Conservation (phyloP, 2,329 filamentous ascomycete species). For the Macrophomina pseudophaseolina region DNA sequence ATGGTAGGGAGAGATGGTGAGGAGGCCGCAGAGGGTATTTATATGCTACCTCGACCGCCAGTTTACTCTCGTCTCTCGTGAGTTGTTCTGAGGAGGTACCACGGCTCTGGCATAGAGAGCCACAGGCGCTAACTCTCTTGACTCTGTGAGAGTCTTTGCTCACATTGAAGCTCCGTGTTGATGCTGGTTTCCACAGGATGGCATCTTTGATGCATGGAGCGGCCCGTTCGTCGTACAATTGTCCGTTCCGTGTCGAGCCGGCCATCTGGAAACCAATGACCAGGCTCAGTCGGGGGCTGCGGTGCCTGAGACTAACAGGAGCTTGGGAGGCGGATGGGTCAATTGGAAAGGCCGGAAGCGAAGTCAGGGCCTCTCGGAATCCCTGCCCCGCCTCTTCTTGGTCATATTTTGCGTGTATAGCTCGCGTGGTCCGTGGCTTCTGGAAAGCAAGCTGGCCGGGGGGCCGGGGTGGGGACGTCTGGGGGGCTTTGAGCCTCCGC, state of each 20-base stretch:
- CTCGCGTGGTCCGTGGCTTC: constrained; percentile 23
- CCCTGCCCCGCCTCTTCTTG: constrained; percentile 10
- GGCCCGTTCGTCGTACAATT: constrained; percentile 25
- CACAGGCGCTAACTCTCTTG: constrained; percentile 32
- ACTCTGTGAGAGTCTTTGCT: constrained; percentile 13
- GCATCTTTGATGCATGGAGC: constrained; percentile 24
- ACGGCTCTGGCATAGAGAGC: constrained; percentile 55
- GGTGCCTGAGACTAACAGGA: constrained; percentile 22
- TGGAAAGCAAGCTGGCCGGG: constrained; percentile 12
- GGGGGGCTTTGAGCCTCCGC: constrained; percentile 4
- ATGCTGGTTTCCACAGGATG: constrained; percentile 16
- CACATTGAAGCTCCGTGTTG: constrained; percentile 18
- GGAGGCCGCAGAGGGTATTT: constrained; percentile 20
- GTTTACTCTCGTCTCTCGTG: constrained; percentile 9
- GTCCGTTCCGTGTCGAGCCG: constrained; percentile 20
- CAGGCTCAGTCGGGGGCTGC: constrained; percentile 12
- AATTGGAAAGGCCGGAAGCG: constrained; percentile 15
- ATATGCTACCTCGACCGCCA: constrained; percentile 21
- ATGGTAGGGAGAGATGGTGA: constrained; percentile 2
- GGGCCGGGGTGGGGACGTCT: not conserved
- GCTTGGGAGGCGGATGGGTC: constrained; percentile 12
- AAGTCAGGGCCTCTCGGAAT: not conserved
- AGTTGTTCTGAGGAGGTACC: constrained; percentile 7
- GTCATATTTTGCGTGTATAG: constrained; percentile 11
- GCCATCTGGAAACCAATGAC: constrained; percentile 23